Evolutionary conservation across 352 stramenopile species (phyloP).

Genomic region (Sclerospora graminicola): DNA sequence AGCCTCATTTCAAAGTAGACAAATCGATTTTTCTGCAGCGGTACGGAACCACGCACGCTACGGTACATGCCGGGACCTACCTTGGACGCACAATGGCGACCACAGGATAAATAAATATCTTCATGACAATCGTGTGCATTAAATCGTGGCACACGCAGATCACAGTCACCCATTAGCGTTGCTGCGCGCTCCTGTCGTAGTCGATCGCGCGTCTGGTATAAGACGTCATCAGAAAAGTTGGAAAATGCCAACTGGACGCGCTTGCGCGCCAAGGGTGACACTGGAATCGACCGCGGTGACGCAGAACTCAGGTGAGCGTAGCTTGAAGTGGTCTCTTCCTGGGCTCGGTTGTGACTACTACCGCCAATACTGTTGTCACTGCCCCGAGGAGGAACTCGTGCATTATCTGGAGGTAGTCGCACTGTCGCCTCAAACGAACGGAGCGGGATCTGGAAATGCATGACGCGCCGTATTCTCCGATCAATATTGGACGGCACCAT

Average conservation of each 20-base stretch:
- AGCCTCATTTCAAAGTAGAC: slow-evolving; percentile 85
- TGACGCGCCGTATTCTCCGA: slow-evolving; percentile 77
- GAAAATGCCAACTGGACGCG: slow-evolving; percentile 70
- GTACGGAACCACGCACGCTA: slow-evolving; percentile 55
- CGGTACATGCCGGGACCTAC: slow-evolving; percentile 62
- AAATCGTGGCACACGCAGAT: slow-evolving; percentile 58
- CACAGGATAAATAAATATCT: slow-evolving; percentile 81
- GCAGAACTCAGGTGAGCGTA: slow-evolving; percentile 35
- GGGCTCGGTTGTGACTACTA: slow-evolving; percentile 9
- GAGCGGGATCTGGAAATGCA: slow-evolving; percentile 82
- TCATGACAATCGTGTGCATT: slow-evolving; percentile 73
- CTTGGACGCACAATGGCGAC: slow-evolving; percentile 75
- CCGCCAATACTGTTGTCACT: slow-evolving; percentile 10
- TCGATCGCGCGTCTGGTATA: slow-evolving; percentile 74
- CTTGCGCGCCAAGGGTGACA: slow-evolving; percentile 57
- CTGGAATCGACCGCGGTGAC: slow-evolving; percentile 76
- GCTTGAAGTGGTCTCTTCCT: slow-evolving; percentile 28
- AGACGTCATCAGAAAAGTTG: slow-evolving; percentile 75
- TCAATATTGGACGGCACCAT: slow-evolving; percentile 78
- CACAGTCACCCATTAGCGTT: slow-evolving; percentile 47
- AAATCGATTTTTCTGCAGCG: slow-evolving; percentile 51
- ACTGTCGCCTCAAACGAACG: slow-evolving; percentile 80
- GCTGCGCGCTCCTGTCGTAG: slow-evolving; percentile 62
- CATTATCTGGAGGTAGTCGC: slow-evolving; percentile 38
- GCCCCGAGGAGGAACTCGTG: slow-evolving; percentile 4